These are phyloP conservation scores for Prunus persica DNA, from an alignment of 306 rosid genomes.

Conservation along the genomic window Prunus_persica_NCBIv2 NC_034013.1:14124501-14125000, in stretches of 20 bases:
- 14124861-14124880: neutral
- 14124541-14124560: neutral
- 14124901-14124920: no score
- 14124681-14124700: slow-evolving; percentile 77
- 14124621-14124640: slow-evolving; percentile 86
- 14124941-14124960: neutral
- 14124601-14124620: slow-evolving; percentile 10
- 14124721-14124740: slow-evolving; percentile 92
- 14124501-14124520: no score
- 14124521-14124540: neutral
- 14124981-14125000: neutral
- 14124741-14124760: slow-evolving; percentile 83
- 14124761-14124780: slow-evolving; percentile 98
- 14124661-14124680: slow-evolving; percentile 65
- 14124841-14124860: neutral
- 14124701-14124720: slow-evolving; percentile 92
- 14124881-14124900: neutral
- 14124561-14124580: neutral
- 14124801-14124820: slow-evolving; percentile 15
- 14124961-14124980: neutral
- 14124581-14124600: neutral
- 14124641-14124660: slow-evolving; percentile 96
- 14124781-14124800: slow-evolving; percentile 76
- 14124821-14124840: slow-evolving; percentile 1
- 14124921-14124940: neutral